Evolutionary conservation across 768 basidiomycete genomes (phyloP).

Genomic region (Collybia sp.): DNA sequence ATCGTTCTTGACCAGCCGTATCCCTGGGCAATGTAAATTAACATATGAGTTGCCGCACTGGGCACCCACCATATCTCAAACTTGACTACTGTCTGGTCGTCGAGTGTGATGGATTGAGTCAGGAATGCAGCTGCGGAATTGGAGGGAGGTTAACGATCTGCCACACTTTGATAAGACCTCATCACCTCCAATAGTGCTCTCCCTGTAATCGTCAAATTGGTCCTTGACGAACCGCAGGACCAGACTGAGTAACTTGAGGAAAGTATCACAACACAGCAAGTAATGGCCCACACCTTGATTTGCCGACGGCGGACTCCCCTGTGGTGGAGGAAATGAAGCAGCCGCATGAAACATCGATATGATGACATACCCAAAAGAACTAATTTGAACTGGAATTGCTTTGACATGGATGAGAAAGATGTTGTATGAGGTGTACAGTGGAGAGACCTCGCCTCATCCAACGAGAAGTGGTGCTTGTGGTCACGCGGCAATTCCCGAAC

Average conservation of each 20-base stretch:
- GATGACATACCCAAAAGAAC: slow-evolving; percentile 78
- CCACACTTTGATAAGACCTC: slow-evolving; percentile 5
- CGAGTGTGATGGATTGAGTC: slow-evolving; percentile 93
- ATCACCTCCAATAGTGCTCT: slow-evolving; percentile 88
- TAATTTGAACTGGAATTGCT: slow-evolving; percentile 93
- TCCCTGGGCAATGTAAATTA: slow-evolving; percentile 51
- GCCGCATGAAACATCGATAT: neutral
- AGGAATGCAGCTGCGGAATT: slow-evolving; percentile 79
- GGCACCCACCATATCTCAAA: slow-evolving; percentile 89
- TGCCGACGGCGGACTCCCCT: slow-evolving; percentile 98
- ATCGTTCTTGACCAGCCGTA: slow-evolving; percentile 93
- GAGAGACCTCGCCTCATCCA: slow-evolving; percentile 14
- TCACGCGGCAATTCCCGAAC: slow-evolving; percentile 29
- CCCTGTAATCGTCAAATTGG: slow-evolving; percentile 93
- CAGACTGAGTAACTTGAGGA: slow-evolving; percentile 49
- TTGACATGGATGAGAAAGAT: slow-evolving; percentile 63
- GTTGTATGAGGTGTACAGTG: slow-evolving; percentile 21
- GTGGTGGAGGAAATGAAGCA: slow-evolving; percentile 11
- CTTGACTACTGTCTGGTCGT: slow-evolving; percentile 89
- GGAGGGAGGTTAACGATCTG: slow-evolving; percentile 2
- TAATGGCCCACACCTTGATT: slow-evolving; percentile 66
- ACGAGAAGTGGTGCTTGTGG: slow-evolving; percentile 5
- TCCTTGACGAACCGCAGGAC: slow-evolving; percentile 96
- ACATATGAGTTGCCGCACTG: too few species aligned
- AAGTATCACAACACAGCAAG: slow-evolving; percentile 15